These are phyloP conservation scores for Aphanoascus verrucosus DNA, from an alignment of 2,329 filamentous ascomycete species.

Conservation along the genomic window DNA sequence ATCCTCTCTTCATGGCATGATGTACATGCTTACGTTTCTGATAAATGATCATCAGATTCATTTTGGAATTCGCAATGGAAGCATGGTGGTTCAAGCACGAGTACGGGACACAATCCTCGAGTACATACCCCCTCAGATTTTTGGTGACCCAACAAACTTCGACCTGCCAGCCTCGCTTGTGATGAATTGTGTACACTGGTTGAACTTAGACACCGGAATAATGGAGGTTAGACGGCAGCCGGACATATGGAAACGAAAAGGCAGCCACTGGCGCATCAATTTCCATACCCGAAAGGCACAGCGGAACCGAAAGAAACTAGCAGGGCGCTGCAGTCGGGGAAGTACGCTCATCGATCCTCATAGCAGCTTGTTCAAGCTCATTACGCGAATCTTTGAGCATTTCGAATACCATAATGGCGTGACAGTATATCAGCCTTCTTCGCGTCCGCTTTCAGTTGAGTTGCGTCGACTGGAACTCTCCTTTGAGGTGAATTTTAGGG, in stretches of 20 bases:
- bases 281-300: constrained; percentile 16
- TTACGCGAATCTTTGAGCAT: constrained; percentile 35
- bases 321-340: constrained; percentile 3
- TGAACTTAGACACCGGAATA: constrained; percentile 22
- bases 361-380: constrained; percentile 29
- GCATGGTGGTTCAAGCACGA: constrained; percentile 28
- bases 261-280: constrained; percentile 25
- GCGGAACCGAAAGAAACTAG: constrained; percentile 12
- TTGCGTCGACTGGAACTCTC: constrained; percentile 41
- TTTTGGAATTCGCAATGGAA: constrained; percentile 15
- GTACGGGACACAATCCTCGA: constrained; percentile 17
- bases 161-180: constrained; percentile 30
- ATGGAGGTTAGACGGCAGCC: constrained; percentile 26
- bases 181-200: constrained; percentile 40
- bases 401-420: constrained; percentile 42
- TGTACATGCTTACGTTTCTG: constrained; percentile 16
- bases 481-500: constrained; percentile 32
- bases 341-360: constrained; percentile 31
- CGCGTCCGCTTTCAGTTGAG: constrained; percentile 28
- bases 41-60: constrained; percentile 23
- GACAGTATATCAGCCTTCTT: constrained; percentile 39
- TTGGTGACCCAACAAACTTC: constrained; percentile 17
- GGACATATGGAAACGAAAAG: constrained; percentile 22
- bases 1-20: constrained; percentile 28
- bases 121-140: constrained; percentile 24